Base-by-base conservation (phyloP, 139 green algal species). In the Asterochloris sp. region DNA sequence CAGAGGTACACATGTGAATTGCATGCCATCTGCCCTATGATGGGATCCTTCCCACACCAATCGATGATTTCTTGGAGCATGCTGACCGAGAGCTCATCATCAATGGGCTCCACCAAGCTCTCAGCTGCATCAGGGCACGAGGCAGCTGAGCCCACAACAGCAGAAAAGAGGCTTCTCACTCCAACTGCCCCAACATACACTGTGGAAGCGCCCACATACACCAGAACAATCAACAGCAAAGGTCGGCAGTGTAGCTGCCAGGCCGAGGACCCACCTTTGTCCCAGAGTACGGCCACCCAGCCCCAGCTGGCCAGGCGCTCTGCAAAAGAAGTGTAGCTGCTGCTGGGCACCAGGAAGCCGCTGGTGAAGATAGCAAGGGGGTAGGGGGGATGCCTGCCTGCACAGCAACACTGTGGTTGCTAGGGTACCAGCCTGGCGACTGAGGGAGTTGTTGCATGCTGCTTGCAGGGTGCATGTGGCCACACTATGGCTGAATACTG, bases 341-440 rank as follows among this genome's bases (percentile, higher is more conserved):
- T 90, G 24, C 82, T 77, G 17, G 82, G 82, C 14, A 98, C 81
- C 17, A 98, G 89, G 82, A 98, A 98, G 15, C 96, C 96, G 12
- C 89, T 79, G 21, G 87, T 94, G 83, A 98, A 90, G 26, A 98
- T 89, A 10, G 91, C 94, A 71, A 98, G 82, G 10, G 96, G 96
- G 82, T 94, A 98, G 17, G 94, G 95, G 8, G 90, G 85, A 14
- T 77, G 73, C 67, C 90, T 80, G 0, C 87, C 89, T 83, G 81
- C 73, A 80, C 9, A 29, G n/a, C 76, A 47, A 38, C 28, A 21
- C 17, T 2, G 38, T 54, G 38, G 38, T 2, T 54, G 38, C 38
- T 54, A 6, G 38, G 38, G n/a, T n/a, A 54, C 6, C 38, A 54
- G 38, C 38, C 6, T 54, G 38, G 38, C 38, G 38, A 10, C 38